Evolutionary conservation across 2,329 filamentous ascomycete genomes (phyloP).

Genomic region (Bertia moriformis): DNA sequence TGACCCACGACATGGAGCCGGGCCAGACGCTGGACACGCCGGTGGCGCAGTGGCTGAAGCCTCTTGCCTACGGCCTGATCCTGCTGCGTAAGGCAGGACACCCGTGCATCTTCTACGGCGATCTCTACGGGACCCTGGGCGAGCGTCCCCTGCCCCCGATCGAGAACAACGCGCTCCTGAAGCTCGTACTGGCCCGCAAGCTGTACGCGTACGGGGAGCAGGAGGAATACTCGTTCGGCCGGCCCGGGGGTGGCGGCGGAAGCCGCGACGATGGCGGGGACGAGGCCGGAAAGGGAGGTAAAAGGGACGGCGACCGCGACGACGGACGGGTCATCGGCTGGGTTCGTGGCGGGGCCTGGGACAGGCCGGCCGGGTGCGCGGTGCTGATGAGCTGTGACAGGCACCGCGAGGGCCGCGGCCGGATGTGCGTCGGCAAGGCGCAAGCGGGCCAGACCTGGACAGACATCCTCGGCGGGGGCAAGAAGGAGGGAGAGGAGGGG

Average conservation of each 20-base stretch:
- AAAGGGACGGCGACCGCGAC: conserved; percentile 23
- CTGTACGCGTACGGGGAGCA: conserved; percentile 54
- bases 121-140: conserved; percentile 46
- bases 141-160: conserved; percentile 10
- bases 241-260: too few relatives aligned
- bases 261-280: too few relatives aligned
- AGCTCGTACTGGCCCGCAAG: conserved; percentile 45
- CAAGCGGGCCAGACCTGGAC: conserved; percentile 50
- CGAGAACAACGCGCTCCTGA: conserved; percentile 33
- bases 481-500: too few relatives aligned
- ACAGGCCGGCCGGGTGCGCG: conserved; percentile 32
- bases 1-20: conserved; percentile 54
- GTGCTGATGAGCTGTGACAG: conserved; percentile 43
- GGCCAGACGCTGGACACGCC: conserved; percentile 30
- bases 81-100: conserved; percentile 47
- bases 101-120: conserved; percentile 58
- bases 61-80: conserved; percentile 58
- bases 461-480: conserved; percentile 42
- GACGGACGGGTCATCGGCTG: conserved; percentile 47
- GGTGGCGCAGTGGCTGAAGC: conserved; percentile 54
- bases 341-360: conserved; percentile 31
- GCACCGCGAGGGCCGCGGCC: conserved; percentile 28
- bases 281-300: too few relatives aligned
- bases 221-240: conserved; percentile 49
- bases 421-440: conserved; percentile 46